A percentile compares a stretch with the other conserved stretches of the same genome.
These are phyloP conservation scores for Mycena rosella DNA, from an alignment of 768 basidiomycete species.

Conservation along the genomic window DNA sequence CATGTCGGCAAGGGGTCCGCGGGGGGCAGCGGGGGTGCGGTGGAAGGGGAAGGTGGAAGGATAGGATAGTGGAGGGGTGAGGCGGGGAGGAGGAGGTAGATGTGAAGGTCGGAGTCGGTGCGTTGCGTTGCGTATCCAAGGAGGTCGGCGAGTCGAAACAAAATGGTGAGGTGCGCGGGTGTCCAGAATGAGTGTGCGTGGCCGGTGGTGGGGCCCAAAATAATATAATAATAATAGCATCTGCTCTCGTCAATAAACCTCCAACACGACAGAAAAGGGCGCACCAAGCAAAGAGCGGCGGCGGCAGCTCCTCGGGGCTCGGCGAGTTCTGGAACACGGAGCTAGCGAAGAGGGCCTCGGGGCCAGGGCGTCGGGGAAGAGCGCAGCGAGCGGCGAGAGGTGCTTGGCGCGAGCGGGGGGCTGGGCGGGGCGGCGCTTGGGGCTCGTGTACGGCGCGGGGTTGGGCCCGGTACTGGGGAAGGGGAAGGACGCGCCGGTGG, in stretches of 20 bases:
- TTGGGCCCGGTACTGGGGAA: constrained; percentile 33
- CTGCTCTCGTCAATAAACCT: too few species aligned
- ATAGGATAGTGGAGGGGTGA: too few species aligned
- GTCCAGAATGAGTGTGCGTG: constrained; percentile 38
- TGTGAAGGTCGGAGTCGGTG: too few species aligned
- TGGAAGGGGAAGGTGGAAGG: too few species aligned
- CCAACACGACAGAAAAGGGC: constrained; percentile 37
- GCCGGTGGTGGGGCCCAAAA: neutral
- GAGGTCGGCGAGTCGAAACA: too few species aligned
- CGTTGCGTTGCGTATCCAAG: too few species aligned
- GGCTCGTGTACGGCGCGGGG: constrained; percentile 27
- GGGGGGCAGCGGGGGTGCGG: too few species aligned
- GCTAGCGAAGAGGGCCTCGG: constrained; percentile 74
- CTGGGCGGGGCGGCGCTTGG: constrained; percentile 43
- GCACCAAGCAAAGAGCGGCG: constrained; percentile 66
- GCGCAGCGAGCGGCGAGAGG: constrained; percentile 61
- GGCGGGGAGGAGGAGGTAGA: too few species aligned
- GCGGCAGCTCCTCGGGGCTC: constrained; percentile 84
- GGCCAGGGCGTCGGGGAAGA: too few species aligned
- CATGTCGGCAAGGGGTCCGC: too few species aligned
- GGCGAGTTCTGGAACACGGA: constrained; percentile 90
- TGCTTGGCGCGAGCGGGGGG: constrained; percentile 50
- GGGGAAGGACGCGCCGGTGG: constrained; percentile 44
- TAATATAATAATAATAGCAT: constrained; percentile 26
- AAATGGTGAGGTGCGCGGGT: constrained; percentile 31